phyloP scores from a whole-genome alignment of 2,329 filamentous ascomycete species.

The Clarireedia hainanense region DNA sequence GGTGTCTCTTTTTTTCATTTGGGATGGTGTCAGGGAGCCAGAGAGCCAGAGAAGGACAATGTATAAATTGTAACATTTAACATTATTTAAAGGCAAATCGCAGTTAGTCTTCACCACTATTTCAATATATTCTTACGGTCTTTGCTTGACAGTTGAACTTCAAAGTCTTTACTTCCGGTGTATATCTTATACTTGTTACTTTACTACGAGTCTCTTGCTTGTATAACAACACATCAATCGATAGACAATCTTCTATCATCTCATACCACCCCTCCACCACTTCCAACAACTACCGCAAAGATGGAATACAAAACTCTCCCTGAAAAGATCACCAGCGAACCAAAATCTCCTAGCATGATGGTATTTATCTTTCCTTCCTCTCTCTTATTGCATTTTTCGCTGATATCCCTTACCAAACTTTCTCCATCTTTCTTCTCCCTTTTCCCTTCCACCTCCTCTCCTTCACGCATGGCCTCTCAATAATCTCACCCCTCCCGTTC shows the following conservation, averaged over 20 bases:
- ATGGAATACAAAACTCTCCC: slow-evolving; percentile 5
- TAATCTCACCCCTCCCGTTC: too few species aligned
- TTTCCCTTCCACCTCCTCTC: background rate
- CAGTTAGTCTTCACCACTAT: too few species aligned
- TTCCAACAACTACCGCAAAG: background rate
- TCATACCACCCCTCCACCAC: background rate
- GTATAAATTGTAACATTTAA: background rate
- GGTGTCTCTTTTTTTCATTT: background rate
- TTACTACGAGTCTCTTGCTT: background rate
- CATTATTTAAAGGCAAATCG: too few species aligned
- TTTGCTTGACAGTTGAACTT: too few species aligned
- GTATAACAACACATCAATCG: background rate
- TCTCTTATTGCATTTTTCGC: too few species aligned
- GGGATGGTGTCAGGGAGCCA: background rate
- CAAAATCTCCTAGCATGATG: background rate
- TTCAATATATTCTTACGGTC: too few species aligned
- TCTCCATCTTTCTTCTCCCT: background rate
- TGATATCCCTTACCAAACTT: too few species aligned
- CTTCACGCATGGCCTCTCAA: too few species aligned
- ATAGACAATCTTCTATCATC: background rate
- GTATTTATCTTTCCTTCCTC: background rate
- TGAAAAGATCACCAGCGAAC: background rate
- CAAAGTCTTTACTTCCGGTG: too few species aligned
- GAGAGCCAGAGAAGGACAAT: background rate
- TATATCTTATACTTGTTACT: background rate